Evolutionary conservation across 2,329 filamentous ascomycete genomes (phyloP).

Genomic region (Fusarium cicatricum): DNA sequence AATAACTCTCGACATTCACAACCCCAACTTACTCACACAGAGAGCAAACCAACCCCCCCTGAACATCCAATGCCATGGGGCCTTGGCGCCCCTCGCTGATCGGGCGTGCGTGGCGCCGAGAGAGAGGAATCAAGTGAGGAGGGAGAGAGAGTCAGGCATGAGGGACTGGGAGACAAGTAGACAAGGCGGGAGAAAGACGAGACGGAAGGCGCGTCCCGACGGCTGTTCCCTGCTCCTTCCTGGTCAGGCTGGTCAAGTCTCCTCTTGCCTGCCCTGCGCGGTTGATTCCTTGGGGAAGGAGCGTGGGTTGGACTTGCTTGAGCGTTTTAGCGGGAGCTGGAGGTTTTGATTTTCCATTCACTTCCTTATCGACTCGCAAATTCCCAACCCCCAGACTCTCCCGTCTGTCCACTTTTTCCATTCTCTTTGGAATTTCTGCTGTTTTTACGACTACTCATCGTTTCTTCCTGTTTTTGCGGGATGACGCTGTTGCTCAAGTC

Average conservation of each 20-base stretch:
- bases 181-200: background rate
- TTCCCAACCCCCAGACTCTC: conserved; percentile 29
- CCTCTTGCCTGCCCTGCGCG: conserved; percentile 11
- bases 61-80: too few species aligned
- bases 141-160: conserved; percentile 14
- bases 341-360: conserved; percentile 1
- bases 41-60: too few species aligned
- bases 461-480: conserved; percentile 1
- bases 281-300: conserved; percentile 29
- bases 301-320: background rate
- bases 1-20: background rate
- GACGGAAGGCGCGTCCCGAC: conserved; percentile 23
- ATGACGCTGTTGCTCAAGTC: conserved; percentile 12
- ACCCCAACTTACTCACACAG: too few species aligned
- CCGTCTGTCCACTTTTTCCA: conserved; percentile 24
- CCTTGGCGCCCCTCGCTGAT: conserved; percentile 8
- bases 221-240: conserved; percentile 11
- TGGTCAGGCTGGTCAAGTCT: conserved; percentile 2
- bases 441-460: background rate
- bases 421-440: conserved; percentile 18
- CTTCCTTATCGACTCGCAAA: background rate
- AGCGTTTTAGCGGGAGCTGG: conserved; percentile 16
- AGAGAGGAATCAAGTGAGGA: background rate
- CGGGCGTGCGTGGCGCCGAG: conserved; percentile 5
- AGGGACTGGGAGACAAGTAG: conserved; percentile 12